Evolutionary conservation across 495 filamentous ascomycete species (phyloP), one percentile per base, ranked within the genome.

Genomic region (Talaromyces trachyspermus): DNA sequence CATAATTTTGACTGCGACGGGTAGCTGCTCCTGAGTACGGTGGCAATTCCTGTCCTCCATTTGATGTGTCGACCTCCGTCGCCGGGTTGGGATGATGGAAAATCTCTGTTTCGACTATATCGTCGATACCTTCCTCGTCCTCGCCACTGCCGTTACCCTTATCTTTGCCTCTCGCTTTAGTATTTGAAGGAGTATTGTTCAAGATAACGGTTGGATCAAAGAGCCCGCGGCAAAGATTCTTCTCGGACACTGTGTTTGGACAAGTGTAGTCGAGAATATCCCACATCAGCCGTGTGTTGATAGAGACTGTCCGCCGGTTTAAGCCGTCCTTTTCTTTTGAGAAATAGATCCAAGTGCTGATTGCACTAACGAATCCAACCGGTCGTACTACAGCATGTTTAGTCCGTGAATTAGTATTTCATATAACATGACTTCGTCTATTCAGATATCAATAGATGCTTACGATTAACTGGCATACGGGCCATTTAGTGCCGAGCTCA

Each of bases 61-160:
- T 46, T 10, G 44, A 46, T 14, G 44, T 46, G 22, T 46, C 44
- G 19, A 46, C 18, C 10, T 46, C 44, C 2, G 44, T 24, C n/a
- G 44, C 44, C 23, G 44, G 44, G 26, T 46, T 46, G 2, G 44
- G 44, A 36, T 33, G 44, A 46, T 46, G 44, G 5, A 46, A 46
- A 7, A 46, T 46, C 14, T 46, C 29, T 3, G 44, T 46, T 14
- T 46, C 44, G 17, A 46, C 44, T 15, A 33, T 20, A 26, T 46
- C 20, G 2, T 36, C 44, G 1, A n/a, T n/a, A n/a, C n/a, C n/a
- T n/a, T 37, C 33, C 7, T 37, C 33, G 14, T 37, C 33, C 14
- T 36, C 30, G n/a, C 37, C 30, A 9, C 30, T 26, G 9, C 23
- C 23, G 39, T 12, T 30, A 7, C 12, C 27, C 27, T 7, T 30